Evolutionary conservation across 2,329 filamentous ascomycete species (phyloP).

Genomic region (Triangularia setosa): DNA sequence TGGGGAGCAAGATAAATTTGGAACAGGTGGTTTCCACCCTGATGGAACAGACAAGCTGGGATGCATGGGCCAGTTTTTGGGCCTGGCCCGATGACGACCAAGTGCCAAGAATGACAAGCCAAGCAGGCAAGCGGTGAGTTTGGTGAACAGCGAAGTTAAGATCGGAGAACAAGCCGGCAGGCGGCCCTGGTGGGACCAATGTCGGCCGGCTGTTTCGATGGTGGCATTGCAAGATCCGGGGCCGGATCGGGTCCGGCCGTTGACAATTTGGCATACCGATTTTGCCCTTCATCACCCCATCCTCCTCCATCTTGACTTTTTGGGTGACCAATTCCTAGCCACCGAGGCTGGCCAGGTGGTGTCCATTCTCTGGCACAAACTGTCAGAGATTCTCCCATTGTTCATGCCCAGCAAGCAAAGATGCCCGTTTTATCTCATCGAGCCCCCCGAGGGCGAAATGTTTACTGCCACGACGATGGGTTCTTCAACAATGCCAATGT

Average conservation of each 20-base stretch:
- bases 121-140: slow-evolving; percentile 1
- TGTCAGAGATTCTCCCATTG: background rate
- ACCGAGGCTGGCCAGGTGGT: background rate
- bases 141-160: background rate
- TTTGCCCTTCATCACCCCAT: background rate
- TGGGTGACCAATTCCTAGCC: no score
- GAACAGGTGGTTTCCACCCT: background rate
- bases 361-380: background rate
- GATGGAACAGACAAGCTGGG: background rate
- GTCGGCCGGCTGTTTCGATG: background rate
- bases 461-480: background rate
- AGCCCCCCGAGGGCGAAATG: background rate
- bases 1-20: background rate
- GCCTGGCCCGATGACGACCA: background rate
- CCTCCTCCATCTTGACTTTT: background rate
- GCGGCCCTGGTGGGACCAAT: background rate
- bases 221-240: background rate
- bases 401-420: background rate
- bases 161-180: background rate
- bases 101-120: background rate
- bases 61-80: background rate
- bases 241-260: slow-evolving; percentile 13
- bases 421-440: background rate
- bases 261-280: background rate
- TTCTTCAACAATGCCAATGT: background rate